These are phyloP conservation scores for Chalciporus chontae DNA, from an alignment of 768 basidiomycete species.

Conservation along the genomic window DNA sequence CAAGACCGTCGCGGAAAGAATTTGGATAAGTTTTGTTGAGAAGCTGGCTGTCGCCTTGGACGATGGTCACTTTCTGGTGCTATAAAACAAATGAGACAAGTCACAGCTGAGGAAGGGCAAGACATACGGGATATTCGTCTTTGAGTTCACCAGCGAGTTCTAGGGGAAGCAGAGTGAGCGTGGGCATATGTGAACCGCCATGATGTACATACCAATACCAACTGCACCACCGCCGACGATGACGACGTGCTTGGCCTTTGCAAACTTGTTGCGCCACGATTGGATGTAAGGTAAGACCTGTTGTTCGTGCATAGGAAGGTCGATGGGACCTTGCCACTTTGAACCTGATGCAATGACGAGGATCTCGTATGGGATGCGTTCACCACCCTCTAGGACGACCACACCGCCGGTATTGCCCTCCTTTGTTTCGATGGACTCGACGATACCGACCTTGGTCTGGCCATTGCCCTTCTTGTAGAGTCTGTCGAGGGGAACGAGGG, in stretches of 20 bases:
- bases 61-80: conserved; percentile 52
- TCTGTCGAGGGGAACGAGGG: conserved; percentile 50
- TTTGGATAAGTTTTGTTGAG: conserved; percentile 55
- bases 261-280: conserved; percentile 32
- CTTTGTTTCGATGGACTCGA: conserved; percentile 38
- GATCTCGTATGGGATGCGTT: conserved; percentile 46
- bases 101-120: not conserved
- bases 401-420: conserved; percentile 37
- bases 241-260: conserved; percentile 39
- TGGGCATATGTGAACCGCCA: not conserved
- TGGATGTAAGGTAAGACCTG: conserved; percentile 30
- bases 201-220: conserved; percentile 39
- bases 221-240: conserved; percentile 58
- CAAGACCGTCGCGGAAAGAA: conserved; percentile 48
- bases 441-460: conserved; percentile 31
- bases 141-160: conserved; percentile 45
- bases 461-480: conserved; percentile 47
- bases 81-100: conserved; percentile 10
- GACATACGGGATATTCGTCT: conserved; percentile 38
- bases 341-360: conserved; percentile 62
- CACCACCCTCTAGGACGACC: conserved; percentile 49
- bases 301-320: conserved; percentile 37
- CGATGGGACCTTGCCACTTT: conserved; percentile 47
- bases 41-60: conserved; percentile 52
- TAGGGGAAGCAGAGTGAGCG: conserved; percentile 13